Evolutionary conservation across 805 yeast species (phyloP), one percentile per base, ranked within the genome.

Genomic region (Teunomyces aglyptinius): DNA sequence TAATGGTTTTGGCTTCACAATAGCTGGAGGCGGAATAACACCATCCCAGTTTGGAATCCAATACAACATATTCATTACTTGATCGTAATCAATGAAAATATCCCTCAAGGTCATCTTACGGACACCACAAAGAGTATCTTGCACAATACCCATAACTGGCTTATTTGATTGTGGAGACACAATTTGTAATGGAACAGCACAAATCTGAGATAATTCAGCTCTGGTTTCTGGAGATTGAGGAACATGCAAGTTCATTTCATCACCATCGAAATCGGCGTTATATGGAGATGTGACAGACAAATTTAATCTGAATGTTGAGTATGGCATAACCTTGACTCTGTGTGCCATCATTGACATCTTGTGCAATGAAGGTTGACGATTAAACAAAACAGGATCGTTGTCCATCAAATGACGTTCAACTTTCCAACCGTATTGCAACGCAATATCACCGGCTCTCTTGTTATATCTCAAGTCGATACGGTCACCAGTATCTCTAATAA

Each of bases 311-410:
- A 94, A 94, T 0, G 99, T 94, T 5, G 98, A 91, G 65, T 90
- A 94, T 10, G 99, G 99, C 96, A 94, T 90, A 40, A 94, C 99
- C 64, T 88, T 90, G 31, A 94, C 99, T 71, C 96, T 81, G 67
- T 94, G 99, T 13, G 97, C 96, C 98, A 94, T 94, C 99, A 94
- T 94, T 46, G 98, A 92, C 98, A 94, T 94, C 69, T 95, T 94
- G 75, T 94, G 99, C 68, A 94, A 78, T 39, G 99, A 94, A 42
- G 99, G 99, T 75, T 94, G 99, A 78, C 99, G 96, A 68, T 94
- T 94, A 78, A 94, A 94, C 59, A 94, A 78, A 28, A 94, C 99
- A 3, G 99, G 98, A 65, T 94, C 99, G 60, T 90, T 82, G 68
- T 94, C 99, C 87, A 90, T 89, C 58, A 94, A 78, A 67, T 94